A percentile compares a stretch with the other conserved stretches of the same genome.
Conservation (phyloP, 2,329 filamentous ascomycete species). For the Penicillium paneum region DNA sequence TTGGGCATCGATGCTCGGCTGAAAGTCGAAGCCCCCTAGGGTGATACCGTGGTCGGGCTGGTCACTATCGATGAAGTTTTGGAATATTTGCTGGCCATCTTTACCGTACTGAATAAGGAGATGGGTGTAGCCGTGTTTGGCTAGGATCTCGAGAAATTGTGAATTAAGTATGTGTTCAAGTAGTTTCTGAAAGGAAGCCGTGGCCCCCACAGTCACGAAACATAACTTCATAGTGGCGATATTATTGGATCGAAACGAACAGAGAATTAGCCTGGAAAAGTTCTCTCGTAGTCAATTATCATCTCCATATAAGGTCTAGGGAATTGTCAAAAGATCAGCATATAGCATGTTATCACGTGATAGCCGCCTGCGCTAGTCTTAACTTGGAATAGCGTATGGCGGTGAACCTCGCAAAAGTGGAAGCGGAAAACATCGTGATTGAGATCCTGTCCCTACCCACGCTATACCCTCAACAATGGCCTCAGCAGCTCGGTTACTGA, state of each 20-base stretch:
- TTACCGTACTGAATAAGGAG: conserved; percentile 79
- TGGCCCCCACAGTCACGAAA: conserved; percentile 90
- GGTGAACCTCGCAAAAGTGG: conserved; percentile 17
- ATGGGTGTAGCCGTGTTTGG: conserved; percentile 61
- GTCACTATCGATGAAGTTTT: conserved; percentile 22
- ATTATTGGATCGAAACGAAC: not conserved
- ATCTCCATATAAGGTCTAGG: not conserved
- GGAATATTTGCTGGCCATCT: conserved; percentile 56
- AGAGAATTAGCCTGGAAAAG: not conserved
- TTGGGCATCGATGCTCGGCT: conserved; percentile 56
- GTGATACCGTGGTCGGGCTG: conserved; percentile 41
- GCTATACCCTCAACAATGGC: conserved; percentile 36
- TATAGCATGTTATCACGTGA: conserved; percentile 4
- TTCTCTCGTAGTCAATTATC: not conserved
- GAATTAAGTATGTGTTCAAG: conserved; percentile 63
- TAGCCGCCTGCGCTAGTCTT: not conserved
- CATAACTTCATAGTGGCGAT: conserved; percentile 48
- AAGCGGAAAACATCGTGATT: conserved; percentile 22
- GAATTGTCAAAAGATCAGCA: not conserved
- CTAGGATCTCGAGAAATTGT: conserved; percentile 62
- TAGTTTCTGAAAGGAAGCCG: conserved; percentile 73
- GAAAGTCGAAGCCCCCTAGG: conserved; percentile 66
- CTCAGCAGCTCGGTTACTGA: conserved; percentile 38
- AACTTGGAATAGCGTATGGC: not conserved
- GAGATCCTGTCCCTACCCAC: conserved; percentile 11